A percentile compares a stretch with the other conserved stretches of the same genome.
These are phyloP conservation scores for Leishmania aethiopica DNA, from an alignment of 208 protist genomes.

Conservation along the genomic window DNA sequence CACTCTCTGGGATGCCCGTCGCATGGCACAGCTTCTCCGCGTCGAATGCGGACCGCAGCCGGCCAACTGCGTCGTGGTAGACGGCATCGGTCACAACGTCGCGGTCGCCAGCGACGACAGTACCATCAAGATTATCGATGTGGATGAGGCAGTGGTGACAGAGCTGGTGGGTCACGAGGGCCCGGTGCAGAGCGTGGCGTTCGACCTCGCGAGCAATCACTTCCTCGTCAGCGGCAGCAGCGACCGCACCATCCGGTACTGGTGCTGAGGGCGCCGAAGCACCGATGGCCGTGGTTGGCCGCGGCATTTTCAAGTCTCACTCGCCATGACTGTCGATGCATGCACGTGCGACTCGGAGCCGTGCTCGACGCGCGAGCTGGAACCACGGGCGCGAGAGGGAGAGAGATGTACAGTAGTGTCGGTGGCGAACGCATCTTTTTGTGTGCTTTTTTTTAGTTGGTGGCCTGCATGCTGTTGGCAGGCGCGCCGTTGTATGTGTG, in stretches of 20 bases:
- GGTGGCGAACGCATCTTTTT: not conserved
- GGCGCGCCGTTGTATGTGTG: not conserved
- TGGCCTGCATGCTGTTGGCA: not conserved
- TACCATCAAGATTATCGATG: constrained; percentile 95
- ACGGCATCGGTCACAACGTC: constrained; percentile 74
- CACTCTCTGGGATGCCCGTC: constrained; percentile 79
- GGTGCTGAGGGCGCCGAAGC: constrained; percentile 45
- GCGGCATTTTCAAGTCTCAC: not conserved
- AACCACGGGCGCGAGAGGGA: not conserved
- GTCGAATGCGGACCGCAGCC: constrained; percentile 75
- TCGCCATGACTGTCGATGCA: not conserved
- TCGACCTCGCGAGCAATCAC: constrained; percentile 71
- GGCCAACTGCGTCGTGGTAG: constrained; percentile 77
- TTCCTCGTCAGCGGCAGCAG: constrained; percentile 85
- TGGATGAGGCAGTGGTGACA: constrained; percentile 73
- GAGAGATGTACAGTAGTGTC: constrained; percentile 5
- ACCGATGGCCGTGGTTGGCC: not conserved
- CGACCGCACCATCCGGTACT: constrained; percentile 86
- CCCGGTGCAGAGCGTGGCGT: constrained; percentile 87
- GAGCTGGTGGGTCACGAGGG: constrained; percentile 81
- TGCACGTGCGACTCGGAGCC: not conserved
- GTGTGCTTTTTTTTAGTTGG: not conserved
- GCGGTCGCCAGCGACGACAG: constrained; percentile 94
- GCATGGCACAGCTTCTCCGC: constrained; percentile 58
- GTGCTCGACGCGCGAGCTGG: not conserved